A percentile compares a stretch with the other conserved stretches of the same genome.
Conservation (phyloP, 179 eudicot species). For the Vitellaria paradoxa region DNA sequence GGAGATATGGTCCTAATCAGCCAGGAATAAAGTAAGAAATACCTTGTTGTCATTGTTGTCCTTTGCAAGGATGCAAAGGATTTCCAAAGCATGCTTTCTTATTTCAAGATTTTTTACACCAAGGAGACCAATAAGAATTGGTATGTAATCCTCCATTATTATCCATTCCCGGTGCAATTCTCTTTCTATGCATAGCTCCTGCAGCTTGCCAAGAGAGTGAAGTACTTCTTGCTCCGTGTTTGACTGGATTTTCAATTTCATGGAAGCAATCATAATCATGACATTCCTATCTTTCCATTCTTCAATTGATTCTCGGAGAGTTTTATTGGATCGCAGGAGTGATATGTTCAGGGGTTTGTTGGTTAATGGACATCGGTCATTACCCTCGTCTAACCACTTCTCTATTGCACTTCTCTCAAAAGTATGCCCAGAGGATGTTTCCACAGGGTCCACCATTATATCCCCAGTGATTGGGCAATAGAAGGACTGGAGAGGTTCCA, state of each 20-base stretch:
- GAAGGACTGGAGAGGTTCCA: conserved; percentile 21
- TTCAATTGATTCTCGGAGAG: conserved; percentile 20
- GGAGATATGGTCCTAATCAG: neutral
- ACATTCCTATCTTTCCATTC: conserved; percentile 22
- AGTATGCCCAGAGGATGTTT: conserved; percentile 16
- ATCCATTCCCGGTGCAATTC: conserved; percentile 20
- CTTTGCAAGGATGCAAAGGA: conserved; percentile 13
- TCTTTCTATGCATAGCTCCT: conserved; percentile 14
- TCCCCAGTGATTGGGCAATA: conserved; percentile 20
- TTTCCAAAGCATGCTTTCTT: conserved; percentile 7
- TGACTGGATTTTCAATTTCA: conserved; percentile 12
- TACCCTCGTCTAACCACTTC: conserved; percentile 20
- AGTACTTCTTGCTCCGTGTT: conserved; percentile 16
- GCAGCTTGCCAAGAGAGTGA: conserved; percentile 14
- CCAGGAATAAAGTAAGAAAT: neutral
- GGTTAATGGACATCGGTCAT: conserved; percentile 14
- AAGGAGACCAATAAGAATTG: conserved; percentile 15
- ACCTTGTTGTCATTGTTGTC: conserved; percentile 17
- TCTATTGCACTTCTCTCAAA: conserved; percentile 21
- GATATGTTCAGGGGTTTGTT: conserved; percentile 8
- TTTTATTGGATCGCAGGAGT: conserved; percentile 12
- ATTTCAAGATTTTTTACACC: conserved; percentile 3
- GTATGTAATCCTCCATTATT: conserved; percentile 16
- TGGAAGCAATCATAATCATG: conserved; percentile 21
- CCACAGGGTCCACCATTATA: conserved; percentile 22